Base-by-base conservation (phyloP, 768 basidiomycete genomes). In the Boletellus sp. region DNA sequence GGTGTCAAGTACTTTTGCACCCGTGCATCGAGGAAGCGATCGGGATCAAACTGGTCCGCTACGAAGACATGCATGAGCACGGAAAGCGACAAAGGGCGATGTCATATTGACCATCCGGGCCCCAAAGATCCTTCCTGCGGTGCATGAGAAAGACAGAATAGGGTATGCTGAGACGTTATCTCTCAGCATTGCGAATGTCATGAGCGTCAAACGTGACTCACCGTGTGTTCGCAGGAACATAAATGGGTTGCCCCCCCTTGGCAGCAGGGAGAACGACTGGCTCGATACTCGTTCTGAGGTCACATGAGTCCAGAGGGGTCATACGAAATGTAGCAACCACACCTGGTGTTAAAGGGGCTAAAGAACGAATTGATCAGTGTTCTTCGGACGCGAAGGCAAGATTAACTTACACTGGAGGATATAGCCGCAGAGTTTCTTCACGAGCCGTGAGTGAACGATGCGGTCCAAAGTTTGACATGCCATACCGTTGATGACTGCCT, bases 11-110 rank as follows among this genome's bases (percentile, higher is more conserved):
- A 81, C 53, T 78, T 81, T 4, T 73, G 69, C 36, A 83, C 45
- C 3, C 84, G 72, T 26, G 78, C 77, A 52, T 87, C 84, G 35
- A 87, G 61, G 73, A 84, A 86, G 1, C 84, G 74, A 51, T 84
- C 79, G 0, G 85, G 85, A 58, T 86, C 84, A 54, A 85, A 87
- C 49, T 67, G 55, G 3, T 75, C 61, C n/a, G 82, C 81, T 83
- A 42, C 9, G 17, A 20, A 16, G 41, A 39, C n/a, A n/a, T 15
- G 6, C 2, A 19, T 52, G 28, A 52, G 47, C 24, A 36, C 12
- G 22, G 20, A 15, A 31, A 26, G 7, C 23, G 26, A 15, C 1
- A 16, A 20, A 16, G 2, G 4, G 20, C 1, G 5, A 24, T 23
- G 11, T 6, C 15, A 2, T 20, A 3, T 51, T 50, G 54, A 82